Percentiles rank a stretch among this genome's conserved stretches.
phyloP scores from a whole-genome alignment of 331 rosid species.

The Rhamnella rubrinervis region DNA sequence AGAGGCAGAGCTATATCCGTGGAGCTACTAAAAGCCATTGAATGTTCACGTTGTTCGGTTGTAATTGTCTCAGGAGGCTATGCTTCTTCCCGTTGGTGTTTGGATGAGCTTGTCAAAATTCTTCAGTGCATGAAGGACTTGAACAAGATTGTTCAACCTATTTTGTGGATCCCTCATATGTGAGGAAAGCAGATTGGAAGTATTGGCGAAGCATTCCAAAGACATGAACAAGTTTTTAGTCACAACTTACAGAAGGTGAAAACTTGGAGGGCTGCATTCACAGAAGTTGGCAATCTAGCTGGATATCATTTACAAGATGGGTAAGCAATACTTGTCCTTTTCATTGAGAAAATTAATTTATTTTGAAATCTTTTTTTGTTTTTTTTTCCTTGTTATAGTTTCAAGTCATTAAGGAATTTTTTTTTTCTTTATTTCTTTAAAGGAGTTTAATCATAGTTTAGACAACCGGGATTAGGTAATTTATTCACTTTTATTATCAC shows the following conservation, averaged over 20 bases:
- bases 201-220: background rate
- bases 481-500: too few species aligned
- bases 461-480: too few species aligned
- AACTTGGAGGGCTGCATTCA: background rate
- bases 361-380: too few species aligned
- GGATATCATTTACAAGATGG: background rate
- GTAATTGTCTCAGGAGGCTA: conserved; percentile 7
- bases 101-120: conserved; percentile 11
- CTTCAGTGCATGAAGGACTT: background rate
- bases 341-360: too few species aligned
- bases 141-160: background rate
- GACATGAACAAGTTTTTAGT: background rate
- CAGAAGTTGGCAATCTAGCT: background rate
- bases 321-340: background rate
- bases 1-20: background rate
- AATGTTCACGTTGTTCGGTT: background rate
- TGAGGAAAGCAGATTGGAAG: background rate
- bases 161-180: conserved; percentile 12
- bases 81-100: conserved; percentile 1
- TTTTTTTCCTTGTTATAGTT: too few species aligned
- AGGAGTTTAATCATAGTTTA: too few species aligned
- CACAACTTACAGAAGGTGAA: background rate
- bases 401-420: too few species aligned
- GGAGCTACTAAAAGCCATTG: background rate
- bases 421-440: too few species aligned